Evolutionary conservation across 2,329 filamentous ascomycete species (phyloP).

Genomic region (Rhytidhysteron rufulum): DNA sequence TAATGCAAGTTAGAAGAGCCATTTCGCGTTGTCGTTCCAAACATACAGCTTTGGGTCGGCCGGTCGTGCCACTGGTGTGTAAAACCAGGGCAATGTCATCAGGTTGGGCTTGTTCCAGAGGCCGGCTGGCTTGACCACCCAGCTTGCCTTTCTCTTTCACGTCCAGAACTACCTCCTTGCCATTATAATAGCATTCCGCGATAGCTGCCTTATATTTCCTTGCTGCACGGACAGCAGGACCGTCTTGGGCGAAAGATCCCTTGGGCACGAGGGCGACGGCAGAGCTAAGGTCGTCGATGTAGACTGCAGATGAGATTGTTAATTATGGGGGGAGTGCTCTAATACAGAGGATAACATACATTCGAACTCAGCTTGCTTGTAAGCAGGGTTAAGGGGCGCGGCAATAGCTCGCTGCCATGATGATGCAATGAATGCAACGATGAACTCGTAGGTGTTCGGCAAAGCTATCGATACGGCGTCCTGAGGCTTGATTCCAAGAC

Average conservation of each 20-base stretch:
- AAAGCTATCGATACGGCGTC: slow-evolving; percentile 79
- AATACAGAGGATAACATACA: neutral
- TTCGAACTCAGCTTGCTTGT: slow-evolving; percentile 87
- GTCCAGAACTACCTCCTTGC: slow-evolving; percentile 67
- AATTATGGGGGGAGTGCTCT: no score
- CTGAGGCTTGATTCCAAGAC: slow-evolving; percentile 64
- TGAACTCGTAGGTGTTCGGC: slow-evolving; percentile 82
- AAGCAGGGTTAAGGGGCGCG: slow-evolving; percentile 81
- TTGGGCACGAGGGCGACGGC: slow-evolving; percentile 72
- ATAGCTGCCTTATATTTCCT: slow-evolving; percentile 78
- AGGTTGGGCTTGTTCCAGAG: slow-evolving; percentile 57
- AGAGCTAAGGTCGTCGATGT: slow-evolving; percentile 82
- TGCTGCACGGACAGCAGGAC: slow-evolving; percentile 71
- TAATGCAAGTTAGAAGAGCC: neutral
- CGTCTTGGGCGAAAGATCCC: slow-evolving; percentile 63
- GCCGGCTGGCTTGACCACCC: slow-evolving; percentile 44
- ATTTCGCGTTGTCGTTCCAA: neutral
- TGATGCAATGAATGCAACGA: slow-evolving; percentile 79
- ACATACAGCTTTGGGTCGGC: slow-evolving; percentile 67
- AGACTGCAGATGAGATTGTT: slow-evolving; percentile 59
- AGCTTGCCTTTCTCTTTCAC: slow-evolving; percentile 73
- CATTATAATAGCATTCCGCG: slow-evolving; percentile 81
- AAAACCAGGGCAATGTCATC: slow-evolving; percentile 78
- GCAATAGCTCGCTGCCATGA: slow-evolving; percentile 82
- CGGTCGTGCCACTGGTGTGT: slow-evolving; percentile 82